Base-by-base conservation (phyloP, 306 rosid species). In the Senna tora region DNA sequence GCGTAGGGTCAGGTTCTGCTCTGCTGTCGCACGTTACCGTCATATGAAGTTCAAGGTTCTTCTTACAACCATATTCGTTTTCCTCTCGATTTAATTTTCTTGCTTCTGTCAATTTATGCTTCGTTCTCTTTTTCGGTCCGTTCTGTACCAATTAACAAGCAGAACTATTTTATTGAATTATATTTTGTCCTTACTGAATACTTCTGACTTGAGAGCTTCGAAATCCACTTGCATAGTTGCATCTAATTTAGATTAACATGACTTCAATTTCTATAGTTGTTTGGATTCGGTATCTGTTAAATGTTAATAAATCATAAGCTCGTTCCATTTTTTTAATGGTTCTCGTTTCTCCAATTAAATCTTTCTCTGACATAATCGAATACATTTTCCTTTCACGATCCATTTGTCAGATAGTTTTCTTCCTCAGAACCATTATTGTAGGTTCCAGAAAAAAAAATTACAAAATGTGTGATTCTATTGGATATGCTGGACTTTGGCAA, bases 21-120 rank as follows among this genome's bases (percentile, higher is more conserved):
- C 81, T 60, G 75, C 85, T 14, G 68, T 57, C 4, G 52, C 84
- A 69, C 73, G 80, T 49, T 75, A 50, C 65, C 71, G 58, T 28
- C 84, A 81, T 75, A 76, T 84, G 84, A 82, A 79, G 56, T 85
- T 87, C 66, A 82, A 82, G 86, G 96, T 88, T 4, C 50, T 12
- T 43, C 6, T 14, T 43, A 13, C 0, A 43, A 43, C 3, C 14
- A n/a, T 43, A 51, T 7, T 72, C 6, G 1, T 7, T 57, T 68
- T 22, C 7, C 47, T n/a, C 13, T 69, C 11, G 58, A 41, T 13
- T 63, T 76, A 43, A 12, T 13, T 14, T 43, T 43, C 50, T 43
- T 43, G 16, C 16, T 43, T 43, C 6, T 15, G 4, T 43, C 5
- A 43, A 43, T 4, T 34, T 41, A 15, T 72, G 17, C 15, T 79